Conservation (phyloP, 2,329 filamentous ascomycete species). For the Colletotrichum sp. region DNA sequence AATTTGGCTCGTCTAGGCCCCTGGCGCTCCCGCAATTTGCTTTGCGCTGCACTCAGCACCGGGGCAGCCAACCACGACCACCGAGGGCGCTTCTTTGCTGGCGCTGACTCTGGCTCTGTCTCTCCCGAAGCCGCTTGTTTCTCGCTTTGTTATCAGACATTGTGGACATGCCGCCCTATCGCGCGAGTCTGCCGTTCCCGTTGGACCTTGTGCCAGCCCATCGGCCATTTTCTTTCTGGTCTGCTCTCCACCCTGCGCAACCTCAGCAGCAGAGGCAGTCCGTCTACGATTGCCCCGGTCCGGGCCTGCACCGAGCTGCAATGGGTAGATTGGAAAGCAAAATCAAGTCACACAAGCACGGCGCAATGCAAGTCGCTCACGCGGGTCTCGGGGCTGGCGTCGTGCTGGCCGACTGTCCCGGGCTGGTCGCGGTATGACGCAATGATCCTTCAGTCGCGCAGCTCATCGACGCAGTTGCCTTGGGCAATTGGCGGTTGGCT, state of each 20-base stretch:
- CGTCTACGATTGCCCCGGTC: background rate
- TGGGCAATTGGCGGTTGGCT: constrained; percentile 2
- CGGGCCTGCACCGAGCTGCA: background rate
- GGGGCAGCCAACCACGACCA: background rate
- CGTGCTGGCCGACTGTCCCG: constrained; percentile 11
- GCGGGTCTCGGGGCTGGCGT: background rate
- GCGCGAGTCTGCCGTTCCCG: background rate
- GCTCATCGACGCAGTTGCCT: constrained; percentile 2
- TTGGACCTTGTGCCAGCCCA: background rate
- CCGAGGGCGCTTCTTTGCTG: background rate
- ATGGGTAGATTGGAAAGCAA: background rate
- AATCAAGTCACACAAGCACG: background rate
- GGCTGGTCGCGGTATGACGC: constrained; percentile 13
- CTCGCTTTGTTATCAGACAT: background rate
- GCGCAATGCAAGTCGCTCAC: background rate
- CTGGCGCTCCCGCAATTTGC: constrained; percentile 3
- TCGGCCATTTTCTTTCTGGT: background rate
- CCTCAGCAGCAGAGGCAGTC: background rate
- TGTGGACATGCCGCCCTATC: background rate
- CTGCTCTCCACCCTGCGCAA: background rate
- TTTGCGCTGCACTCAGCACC: background rate
- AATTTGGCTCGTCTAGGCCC: background rate
- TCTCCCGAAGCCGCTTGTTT: background rate
- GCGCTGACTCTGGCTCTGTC: background rate
- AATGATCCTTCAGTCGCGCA: background rate